Evolutionary conservation across 805 yeast species (phyloP).

Genomic region (Wickerhamiella azymoides): DNA sequence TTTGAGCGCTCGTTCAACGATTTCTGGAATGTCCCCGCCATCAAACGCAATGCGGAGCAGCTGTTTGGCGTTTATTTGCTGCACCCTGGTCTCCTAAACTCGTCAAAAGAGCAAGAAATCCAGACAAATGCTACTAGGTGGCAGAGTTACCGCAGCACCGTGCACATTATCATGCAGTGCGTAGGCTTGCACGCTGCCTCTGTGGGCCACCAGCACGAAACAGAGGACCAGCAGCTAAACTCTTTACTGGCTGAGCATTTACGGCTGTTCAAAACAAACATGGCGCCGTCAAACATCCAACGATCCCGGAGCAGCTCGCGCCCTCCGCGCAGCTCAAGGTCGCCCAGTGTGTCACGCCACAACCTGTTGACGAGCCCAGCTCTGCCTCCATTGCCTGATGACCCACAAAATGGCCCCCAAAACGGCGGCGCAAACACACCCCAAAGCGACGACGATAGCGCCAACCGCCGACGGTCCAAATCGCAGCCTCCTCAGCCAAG

Average conservation of each 20-base stretch:
- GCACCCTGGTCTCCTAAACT: conserved; percentile 36
- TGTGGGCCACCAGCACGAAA: conserved; percentile 2
- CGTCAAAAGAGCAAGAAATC: conserved; percentile 27
- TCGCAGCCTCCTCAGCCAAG: conserved; percentile 6
- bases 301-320: conserved; percentile 5
- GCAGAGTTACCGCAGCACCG: conserved; percentile 2
- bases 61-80: conserved; percentile 28
- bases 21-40: conserved; percentile 27
- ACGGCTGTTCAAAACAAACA: conserved; percentile 9
- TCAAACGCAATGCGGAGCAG: conserved; percentile 21
- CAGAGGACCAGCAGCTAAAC: conserved; percentile 1
- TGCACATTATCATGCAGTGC: conserved; percentile 7
- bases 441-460: neutral
- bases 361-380: neutral
- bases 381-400: neutral
- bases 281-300: neutral
- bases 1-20: conserved; percentile 17
- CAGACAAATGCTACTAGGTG: neutral
- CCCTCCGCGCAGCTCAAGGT: neutral
- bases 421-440: too few species aligned
- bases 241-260: conserved; percentile 9
- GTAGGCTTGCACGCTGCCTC: conserved; percentile 22
- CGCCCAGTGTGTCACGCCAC: neutral
- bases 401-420: too few species aligned
- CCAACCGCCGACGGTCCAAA: conserved; percentile 4